phyloP scores from a whole-genome alignment of 192 early-diverging fungal species.

The Kickxella alabastrina region DNA sequence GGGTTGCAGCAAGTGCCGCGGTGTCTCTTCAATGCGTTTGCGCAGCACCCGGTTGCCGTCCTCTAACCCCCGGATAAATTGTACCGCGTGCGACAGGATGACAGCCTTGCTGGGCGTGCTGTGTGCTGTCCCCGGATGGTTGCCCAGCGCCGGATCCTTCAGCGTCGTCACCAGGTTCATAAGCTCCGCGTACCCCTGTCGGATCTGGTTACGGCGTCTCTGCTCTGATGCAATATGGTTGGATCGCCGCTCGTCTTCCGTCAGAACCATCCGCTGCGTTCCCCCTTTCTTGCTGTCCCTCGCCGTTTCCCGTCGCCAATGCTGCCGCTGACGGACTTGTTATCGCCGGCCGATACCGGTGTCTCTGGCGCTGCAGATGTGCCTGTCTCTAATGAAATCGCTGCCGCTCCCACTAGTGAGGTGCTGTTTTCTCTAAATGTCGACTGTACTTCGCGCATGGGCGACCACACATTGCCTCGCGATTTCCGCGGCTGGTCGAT shows the following conservation, averaged over 20 bases:
- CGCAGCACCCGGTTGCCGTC: conserved; percentile 46
- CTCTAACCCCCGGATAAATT: conserved; percentile 59
- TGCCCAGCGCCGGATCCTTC: conserved; percentile 43
- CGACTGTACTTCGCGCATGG: conserved; percentile 26
- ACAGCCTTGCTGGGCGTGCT: conserved; percentile 79
- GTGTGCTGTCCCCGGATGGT: conserved; percentile 57
- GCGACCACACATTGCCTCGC: conserved; percentile 27
- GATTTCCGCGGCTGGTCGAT: conserved; percentile 33
- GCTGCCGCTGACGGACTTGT: neutral
- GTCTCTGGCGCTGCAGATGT: too few species aligned
- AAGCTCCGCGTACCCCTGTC: conserved; percentile 83
- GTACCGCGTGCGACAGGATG: conserved; percentile 77
- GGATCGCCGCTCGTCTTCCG: conserved; percentile 85
- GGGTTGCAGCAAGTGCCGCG: conserved; percentile 14
- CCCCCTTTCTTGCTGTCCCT: conserved; percentile 32
- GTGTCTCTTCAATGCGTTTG: conserved; percentile 31
- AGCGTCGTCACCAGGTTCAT: conserved; percentile 80
- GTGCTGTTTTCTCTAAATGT: too few species aligned
- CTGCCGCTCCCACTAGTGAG: too few species aligned
- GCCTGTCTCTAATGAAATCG: neutral
- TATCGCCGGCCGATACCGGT: neutral
- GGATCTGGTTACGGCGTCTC: conserved; percentile 86
- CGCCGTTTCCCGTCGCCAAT: conserved; percentile 13
- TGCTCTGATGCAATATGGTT: conserved; percentile 97
- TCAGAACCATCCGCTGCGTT: conserved; percentile 59